Evolutionary conservation across 2,329 filamentous ascomycete genomes (phyloP).

Genomic region (Didymosphaeria variabile): DNA sequence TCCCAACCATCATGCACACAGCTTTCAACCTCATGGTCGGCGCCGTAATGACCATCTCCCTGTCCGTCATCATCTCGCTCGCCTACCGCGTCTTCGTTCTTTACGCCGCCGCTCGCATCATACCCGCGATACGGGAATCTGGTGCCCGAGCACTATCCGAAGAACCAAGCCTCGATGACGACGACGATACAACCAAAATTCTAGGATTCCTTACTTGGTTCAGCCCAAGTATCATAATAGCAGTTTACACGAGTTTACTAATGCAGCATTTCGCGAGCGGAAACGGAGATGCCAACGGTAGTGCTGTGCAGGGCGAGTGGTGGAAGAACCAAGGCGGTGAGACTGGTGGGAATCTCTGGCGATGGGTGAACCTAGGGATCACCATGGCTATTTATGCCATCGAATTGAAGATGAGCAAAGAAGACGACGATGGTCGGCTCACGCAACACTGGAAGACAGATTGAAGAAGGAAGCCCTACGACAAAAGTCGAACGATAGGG

Average conservation of each 20-base stretch:
- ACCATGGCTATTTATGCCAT: conserved; percentile 92
- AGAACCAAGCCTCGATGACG: conserved; percentile 85
- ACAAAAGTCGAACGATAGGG: not conserved
- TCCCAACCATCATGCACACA: conserved; percentile 85
- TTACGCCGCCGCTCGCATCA: conserved; percentile 94
- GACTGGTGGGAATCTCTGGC: conserved; percentile 84
- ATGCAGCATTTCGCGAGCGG: conserved; percentile 87
- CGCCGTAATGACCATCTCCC: conserved; percentile 93
- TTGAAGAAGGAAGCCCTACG: conserved; percentile 52
- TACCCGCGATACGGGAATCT: conserved; percentile 88
- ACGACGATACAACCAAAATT: conserved; percentile 80
- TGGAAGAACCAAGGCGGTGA: conserved; percentile 89
- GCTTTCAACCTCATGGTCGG: conserved; percentile 87
- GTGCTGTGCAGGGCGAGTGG: conserved; percentile 66
- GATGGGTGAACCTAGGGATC: conserved; percentile 90
- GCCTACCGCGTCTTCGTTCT: conserved; percentile 94
- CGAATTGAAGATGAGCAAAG: conserved; percentile 86
- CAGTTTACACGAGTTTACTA: conserved; percentile 93
- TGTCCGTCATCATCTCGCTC: conserved; percentile 93
- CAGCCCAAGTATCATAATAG: conserved; percentile 91
- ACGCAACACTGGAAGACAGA: conserved; percentile 93
- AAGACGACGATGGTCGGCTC: conserved; percentile 77
- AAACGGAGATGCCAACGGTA: conserved; percentile 64
- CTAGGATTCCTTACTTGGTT: conserved; percentile 91
- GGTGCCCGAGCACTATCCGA: conserved; percentile 84